A percentile compares a stretch with the other conserved stretches of the same genome.
phyloP scores from a whole-genome alignment of 1,139 yeast species.

The Komagataea norvegica region DNA sequence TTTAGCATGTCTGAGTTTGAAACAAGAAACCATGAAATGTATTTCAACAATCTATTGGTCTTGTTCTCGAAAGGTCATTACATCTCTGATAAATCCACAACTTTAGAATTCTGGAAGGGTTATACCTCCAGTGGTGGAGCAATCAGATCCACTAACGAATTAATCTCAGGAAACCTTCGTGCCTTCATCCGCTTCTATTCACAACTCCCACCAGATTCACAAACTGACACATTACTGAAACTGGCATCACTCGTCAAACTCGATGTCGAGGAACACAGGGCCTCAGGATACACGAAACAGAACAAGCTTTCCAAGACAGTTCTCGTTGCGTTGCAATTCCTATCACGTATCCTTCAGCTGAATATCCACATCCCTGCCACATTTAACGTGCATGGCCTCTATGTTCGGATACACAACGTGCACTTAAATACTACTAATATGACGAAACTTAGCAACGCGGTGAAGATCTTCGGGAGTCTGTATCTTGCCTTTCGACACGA shows the following conservation, averaged over 20 bases:
- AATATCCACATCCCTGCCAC: slow-evolving; percentile 30
- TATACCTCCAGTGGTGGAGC: slow-evolving; percentile 58
- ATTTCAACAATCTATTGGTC: slow-evolving; percentile 17
- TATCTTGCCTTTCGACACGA: slow-evolving; percentile 18
- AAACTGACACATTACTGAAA: slow-evolving; percentile 14
- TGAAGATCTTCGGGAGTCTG: slow-evolving; percentile 37
- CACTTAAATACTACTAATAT: slow-evolving; percentile 44
- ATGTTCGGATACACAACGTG: slow-evolving; percentile 50
- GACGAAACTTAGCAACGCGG: slow-evolving; percentile 32
- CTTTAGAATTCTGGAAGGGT: slow-evolving; percentile 52
- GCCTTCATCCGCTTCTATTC: slow-evolving; percentile 37
- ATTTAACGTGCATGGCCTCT: slow-evolving; percentile 40
- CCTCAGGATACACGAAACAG: slow-evolving; percentile 12
- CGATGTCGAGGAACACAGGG: slow-evolving; percentile 14
- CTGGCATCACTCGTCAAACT: slow-evolving; percentile 20
- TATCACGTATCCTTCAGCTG: slow-evolving; percentile 29
- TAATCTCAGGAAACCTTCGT: slow-evolving; percentile 42
- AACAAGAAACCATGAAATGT: slow-evolving; percentile 15
- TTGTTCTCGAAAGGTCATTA: slow-evolving; percentile 16
- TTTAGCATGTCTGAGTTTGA: background rate
- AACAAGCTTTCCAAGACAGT: slow-evolving; percentile 24
- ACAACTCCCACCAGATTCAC: background rate
- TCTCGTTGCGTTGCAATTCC: slow-evolving; percentile 28
- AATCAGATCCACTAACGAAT: slow-evolving; percentile 45
- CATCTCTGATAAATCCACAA: slow-evolving; percentile 19